Evolutionary conservation across 2,329 filamentous ascomycete species (phyloP), one percentile per base, ranked within the genome.

Genomic region (Nothomitra cinnamomea): DNA sequence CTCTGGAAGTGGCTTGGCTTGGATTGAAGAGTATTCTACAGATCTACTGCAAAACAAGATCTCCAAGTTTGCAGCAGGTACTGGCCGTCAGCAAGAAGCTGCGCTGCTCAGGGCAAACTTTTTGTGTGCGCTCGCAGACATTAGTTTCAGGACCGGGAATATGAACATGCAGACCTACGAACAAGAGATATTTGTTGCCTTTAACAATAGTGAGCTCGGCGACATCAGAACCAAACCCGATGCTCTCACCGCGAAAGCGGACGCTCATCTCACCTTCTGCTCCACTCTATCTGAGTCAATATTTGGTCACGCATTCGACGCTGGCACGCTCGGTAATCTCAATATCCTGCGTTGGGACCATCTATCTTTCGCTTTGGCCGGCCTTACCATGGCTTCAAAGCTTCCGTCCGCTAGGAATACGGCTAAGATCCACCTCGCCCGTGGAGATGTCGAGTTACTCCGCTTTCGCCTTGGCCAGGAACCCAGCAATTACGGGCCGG

Each of bases 71-170:
- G 63, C 68, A 52, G 65, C 69, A 52, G 10, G 24, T 2, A 49
- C 45, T 19, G 24, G 19, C 24, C 24, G 45, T 10, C 22, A 49
- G 22, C 63, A 68, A 57, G 77, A 81, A 60, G 70, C 75, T 19
- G 65, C 69, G 2, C 67, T 83, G 22, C 72, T 74, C 3, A 68
- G 70, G 24, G 78, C 78, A 6, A 75, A 70, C 50, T 81, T 83
- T 62, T 65, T 74, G 15, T 71, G 72, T 48, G 72, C 74, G 3
- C 63, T 81, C 47, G 72, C 75, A 8, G 77, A 81, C 57, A 69
- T 76, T 1, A 70, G 76, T 51, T 83, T 78, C 61, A 72, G 74
- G 38, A 68, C 66, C 51, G 69, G 70, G 36, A 64, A 68, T 51
- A 72, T 74, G 53, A 71, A 76, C 42, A 60, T 73, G 19, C 62